These are phyloP conservation scores for Bruguiera parviflora DNA, from an alignment of 345 rosid genomes.

Conservation along the genomic window DNA sequence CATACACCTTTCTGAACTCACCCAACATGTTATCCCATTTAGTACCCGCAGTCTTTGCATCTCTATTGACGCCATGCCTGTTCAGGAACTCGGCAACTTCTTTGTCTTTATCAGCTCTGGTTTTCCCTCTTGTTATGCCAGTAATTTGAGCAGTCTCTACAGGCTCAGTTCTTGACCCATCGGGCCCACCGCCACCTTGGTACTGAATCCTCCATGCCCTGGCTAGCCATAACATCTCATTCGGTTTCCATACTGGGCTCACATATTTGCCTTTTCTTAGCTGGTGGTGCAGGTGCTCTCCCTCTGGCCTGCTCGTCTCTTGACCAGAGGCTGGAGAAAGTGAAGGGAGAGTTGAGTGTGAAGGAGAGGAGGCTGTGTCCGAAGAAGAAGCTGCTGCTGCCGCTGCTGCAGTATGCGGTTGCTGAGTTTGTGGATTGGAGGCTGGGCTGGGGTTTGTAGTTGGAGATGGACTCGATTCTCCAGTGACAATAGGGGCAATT, in stretches of 20 bases:
- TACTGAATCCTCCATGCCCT: conserved; percentile 92
- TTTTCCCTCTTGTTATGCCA: conserved; percentile 60
- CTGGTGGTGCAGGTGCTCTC: conserved; percentile 52
- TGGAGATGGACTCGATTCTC: conserved; percentile 51
- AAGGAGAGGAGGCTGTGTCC: conserved; percentile 77
- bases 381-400: conserved; percentile 71
- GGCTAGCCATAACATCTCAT: conserved; percentile 95
- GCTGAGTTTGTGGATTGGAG: conserved; percentile 32
- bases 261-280: conserved; percentile 89
- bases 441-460: conserved; percentile 32
- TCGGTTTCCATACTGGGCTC: conserved; percentile 98
- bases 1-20: conserved; percentile 87
- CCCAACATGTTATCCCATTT: conserved; percentile 99
- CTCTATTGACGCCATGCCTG: conserved; percentile 75
- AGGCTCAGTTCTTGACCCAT: conserved; percentile 34
- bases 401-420: conserved; percentile 29
- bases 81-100: conserved; percentile 90
- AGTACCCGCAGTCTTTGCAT: conserved; percentile 92
- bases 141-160: conserved; percentile 14
- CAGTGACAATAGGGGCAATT: conserved; percentile 18
- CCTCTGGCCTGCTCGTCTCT: conserved; percentile 49
- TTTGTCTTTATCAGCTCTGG: conserved; percentile 88
- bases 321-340: conserved; percentile 42
- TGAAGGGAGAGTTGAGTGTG: conserved; percentile 57
- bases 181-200: conserved; percentile 48